Evolutionary conservation across 768 basidiomycete genomes (phyloP).

Genomic region (Leccinum uliginosum): DNA sequence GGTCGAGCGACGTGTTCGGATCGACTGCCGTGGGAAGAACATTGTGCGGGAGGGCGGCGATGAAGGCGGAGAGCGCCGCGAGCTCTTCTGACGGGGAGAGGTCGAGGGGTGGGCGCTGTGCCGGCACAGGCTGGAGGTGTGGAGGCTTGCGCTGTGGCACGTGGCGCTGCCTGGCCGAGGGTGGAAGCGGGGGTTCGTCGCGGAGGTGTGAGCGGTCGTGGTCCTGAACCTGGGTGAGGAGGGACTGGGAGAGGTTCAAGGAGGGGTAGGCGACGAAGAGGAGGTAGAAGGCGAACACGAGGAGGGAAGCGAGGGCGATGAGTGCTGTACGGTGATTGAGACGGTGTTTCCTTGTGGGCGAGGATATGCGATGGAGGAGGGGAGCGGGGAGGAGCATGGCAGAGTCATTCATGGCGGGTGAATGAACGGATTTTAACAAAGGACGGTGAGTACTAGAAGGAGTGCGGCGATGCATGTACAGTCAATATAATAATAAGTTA

Average conservation of each 20-base stretch:
- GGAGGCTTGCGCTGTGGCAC: conserved; percentile 20
- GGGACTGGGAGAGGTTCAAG: conserved; percentile 34
- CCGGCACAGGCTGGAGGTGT: conserved; percentile 5
- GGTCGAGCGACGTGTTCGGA: conserved; percentile 64
- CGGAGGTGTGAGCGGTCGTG: conserved; percentile 2
- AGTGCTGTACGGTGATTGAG: conserved; percentile 49
- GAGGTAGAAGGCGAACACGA: conserved; percentile 51
- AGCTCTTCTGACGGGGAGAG: conserved; percentile 61
- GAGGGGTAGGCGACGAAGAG: conserved; percentile 47
- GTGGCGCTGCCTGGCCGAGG: background rate
- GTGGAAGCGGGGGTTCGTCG: conserved; percentile 24
- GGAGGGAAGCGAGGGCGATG: conserved; percentile 48
- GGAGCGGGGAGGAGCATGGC: conserved; percentile 32
- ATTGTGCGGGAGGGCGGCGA: conserved; percentile 71
- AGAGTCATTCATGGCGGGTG: background rate
- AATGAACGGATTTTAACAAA: conserved; percentile 13
- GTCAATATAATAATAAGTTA: background rate
- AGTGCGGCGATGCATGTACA: conserved; percentile 27
- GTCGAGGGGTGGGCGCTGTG: conserved; percentile 36
- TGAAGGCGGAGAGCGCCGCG: conserved; percentile 69
- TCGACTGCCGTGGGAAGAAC: conserved; percentile 64
- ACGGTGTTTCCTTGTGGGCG: conserved; percentile 31
- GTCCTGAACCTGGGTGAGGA: conserved; percentile 23
- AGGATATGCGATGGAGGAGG: conserved; percentile 19
- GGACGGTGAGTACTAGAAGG: conserved; percentile 11